A percentile compares a stretch with the other conserved stretches of the same genome.
phyloP scores from a whole-genome alignment of 148 eudicot species.

The Hydrangea macrophylla region DNA sequence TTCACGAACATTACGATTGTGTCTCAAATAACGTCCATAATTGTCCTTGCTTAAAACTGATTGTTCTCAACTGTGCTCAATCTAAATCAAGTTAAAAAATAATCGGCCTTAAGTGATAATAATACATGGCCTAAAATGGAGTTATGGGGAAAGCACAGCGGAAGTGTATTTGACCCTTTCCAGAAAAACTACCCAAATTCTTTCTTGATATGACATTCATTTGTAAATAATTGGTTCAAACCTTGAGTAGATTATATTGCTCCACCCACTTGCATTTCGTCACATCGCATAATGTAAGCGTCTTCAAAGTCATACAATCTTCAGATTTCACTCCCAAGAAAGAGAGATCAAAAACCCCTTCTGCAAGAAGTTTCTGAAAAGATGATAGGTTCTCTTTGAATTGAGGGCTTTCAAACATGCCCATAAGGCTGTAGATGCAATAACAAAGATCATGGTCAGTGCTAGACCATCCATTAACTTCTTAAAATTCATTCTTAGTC shows the following conservation, averaged over 20 bases:
- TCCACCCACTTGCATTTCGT: slow-evolving; percentile 77
- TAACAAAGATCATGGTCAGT: slow-evolving; percentile 14
- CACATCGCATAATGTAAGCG: slow-evolving; percentile 54
- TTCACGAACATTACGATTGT: no score
- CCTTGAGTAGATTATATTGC: slow-evolving; percentile 67
- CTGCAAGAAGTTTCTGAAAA: slow-evolving; percentile 72
- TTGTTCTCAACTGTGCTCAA: no score
- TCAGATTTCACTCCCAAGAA: slow-evolving; percentile 46
- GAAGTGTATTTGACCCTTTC: no score
- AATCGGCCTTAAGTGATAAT: no score
- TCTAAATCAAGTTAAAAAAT: no score
- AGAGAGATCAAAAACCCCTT: slow-evolving; percentile 73
- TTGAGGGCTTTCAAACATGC: slow-evolving; percentile 58
- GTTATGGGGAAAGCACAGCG: no score
- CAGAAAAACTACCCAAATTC: no score
- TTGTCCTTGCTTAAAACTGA: no score
- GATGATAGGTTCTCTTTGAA: slow-evolving; percentile 71
- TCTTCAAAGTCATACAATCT: slow-evolving; percentile 56
- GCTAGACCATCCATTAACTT: neutral
- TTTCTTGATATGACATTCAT: slow-evolving; percentile 4
- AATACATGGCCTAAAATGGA: no score
- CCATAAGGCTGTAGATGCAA: slow-evolving; percentile 49
- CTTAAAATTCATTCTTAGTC: neutral
- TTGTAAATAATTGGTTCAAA: slow-evolving; percentile 19
- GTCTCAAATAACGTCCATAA: no score